These are phyloP conservation scores for Pseudogymnoascus sp. DNA, from an alignment of 2,329 filamentous ascomycete species.

Conservation along the genomic window DNA sequence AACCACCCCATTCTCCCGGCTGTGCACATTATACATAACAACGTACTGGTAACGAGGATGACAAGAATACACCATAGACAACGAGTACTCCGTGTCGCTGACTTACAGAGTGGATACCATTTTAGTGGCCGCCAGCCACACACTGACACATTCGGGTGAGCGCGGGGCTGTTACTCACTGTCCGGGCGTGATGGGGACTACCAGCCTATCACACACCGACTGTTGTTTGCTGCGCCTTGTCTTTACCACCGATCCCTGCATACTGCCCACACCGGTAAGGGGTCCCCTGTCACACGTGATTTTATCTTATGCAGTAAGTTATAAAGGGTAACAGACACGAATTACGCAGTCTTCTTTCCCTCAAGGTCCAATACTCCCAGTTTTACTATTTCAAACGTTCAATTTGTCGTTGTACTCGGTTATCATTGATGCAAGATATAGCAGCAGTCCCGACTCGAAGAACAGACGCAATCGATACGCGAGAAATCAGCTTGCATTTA, in stretches of 20 bases:
- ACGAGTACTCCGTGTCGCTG: neutral
- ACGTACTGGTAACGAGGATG: neutral
- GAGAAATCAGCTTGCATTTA: neutral
- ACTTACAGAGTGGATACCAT: neutral
- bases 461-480: neutral
- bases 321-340: neutral
- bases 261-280: neutral
- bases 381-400: neutral
- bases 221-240: neutral
- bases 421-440: neutral
- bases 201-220: neutral
- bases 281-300: neutral
- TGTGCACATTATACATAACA: neutral
- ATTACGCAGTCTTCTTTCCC: neutral
- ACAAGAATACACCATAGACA: neutral
- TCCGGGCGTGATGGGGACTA: neutral
- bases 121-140: neutral
- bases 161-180: neutral
- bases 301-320: neutral
- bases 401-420: neutral
- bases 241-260: neutral
- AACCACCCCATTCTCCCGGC: neutral
- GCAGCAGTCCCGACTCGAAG: neutral
- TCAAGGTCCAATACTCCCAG: too few species aligned
- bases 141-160: neutral